Percentiles rank a stretch among this genome's conserved stretches.
phyloP scores from a whole-genome alignment of 2,329 filamentous ascomycete genomes.

The Aspergillus tanneri region DNA sequence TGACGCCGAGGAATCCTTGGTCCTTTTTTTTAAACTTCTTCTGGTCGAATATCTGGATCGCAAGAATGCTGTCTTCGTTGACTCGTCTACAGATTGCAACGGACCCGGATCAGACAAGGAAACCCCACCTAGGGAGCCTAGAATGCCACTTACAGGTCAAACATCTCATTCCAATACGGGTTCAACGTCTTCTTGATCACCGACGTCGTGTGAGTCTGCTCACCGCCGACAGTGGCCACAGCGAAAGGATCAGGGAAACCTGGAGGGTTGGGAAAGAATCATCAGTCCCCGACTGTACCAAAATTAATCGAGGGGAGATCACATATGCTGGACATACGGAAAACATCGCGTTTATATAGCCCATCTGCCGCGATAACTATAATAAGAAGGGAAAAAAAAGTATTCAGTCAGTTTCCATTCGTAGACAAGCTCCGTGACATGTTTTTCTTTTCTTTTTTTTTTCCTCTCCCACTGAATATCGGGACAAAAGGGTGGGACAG shows the following conservation, averaged over 20 bases:
- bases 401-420: background rate
- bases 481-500: background rate
- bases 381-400: constrained; percentile 12
- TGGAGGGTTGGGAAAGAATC: constrained; percentile 41
- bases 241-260: constrained; percentile 98
- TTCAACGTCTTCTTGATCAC: constrained; percentile 97
- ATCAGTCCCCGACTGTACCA: constrained; percentile 8
- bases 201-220: constrained; percentile 96
- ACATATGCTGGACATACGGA: constrained; percentile 65
- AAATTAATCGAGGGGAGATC: background rate
- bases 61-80: constrained; percentile 92
- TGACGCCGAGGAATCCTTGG: constrained; percentile 94
- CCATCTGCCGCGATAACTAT: constrained; percentile 97
- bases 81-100: constrained; percentile 61
- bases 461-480: background rate
- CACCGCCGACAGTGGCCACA: constrained; percentile 93
- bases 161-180: constrained; percentile 99
- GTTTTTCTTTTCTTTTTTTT: background rate
- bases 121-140: background rate
- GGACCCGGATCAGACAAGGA: constrained; percentile 22
- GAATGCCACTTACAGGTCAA: constrained; percentile 75
- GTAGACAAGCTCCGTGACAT: background rate
- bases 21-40: constrained; percentile 99
- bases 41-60: constrained; percentile 98
- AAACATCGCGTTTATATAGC: constrained; percentile 98